phyloP scores from a whole-genome alignment of 75 land plant genomes.

The Pinus tabuliformis region DNA sequence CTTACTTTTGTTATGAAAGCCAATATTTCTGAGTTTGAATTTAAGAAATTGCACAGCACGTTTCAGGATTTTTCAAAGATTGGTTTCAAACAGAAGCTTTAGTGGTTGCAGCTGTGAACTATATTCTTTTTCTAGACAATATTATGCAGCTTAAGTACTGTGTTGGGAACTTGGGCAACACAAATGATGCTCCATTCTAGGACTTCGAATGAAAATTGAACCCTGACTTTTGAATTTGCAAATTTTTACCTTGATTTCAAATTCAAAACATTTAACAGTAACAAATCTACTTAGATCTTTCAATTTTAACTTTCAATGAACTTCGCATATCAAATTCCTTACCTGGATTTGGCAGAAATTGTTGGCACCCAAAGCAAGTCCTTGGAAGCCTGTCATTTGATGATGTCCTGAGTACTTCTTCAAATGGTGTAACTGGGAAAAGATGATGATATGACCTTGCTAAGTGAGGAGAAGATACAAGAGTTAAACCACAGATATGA shows the following conservation, averaged over 20 bases:
- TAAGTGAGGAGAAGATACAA: conserved; percentile 95
- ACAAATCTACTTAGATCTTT: background rate
- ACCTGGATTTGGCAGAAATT: conserved; percentile 67
- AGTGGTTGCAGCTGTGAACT: background rate
- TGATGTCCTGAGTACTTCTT: conserved; percentile 45
- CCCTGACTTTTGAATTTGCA: background rate
- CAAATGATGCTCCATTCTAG: no score
- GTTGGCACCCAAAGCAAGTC: conserved; percentile 91
- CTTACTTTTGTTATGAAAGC: background rate
- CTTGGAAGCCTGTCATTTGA: conserved; percentile 29
- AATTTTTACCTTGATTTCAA: background rate
- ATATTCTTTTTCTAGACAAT: background rate
- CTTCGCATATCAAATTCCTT: conserved; percentile 6
- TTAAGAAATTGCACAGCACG: background rate
- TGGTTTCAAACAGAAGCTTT: background rate
- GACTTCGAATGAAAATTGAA: background rate
- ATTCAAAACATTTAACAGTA: background rate
- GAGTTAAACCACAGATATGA: conserved; percentile 80
- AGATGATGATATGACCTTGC: conserved; percentile 99
- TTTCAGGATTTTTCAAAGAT: background rate
- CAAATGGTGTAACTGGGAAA: conserved; percentile 83
- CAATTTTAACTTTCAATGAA: background rate
- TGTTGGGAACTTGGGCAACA: no score
- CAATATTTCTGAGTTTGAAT: background rate
- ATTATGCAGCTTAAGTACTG: background rate